phyloP scores from a whole-genome alignment of 148 eudicot genomes.

The Beta vulgaris region DNA sequence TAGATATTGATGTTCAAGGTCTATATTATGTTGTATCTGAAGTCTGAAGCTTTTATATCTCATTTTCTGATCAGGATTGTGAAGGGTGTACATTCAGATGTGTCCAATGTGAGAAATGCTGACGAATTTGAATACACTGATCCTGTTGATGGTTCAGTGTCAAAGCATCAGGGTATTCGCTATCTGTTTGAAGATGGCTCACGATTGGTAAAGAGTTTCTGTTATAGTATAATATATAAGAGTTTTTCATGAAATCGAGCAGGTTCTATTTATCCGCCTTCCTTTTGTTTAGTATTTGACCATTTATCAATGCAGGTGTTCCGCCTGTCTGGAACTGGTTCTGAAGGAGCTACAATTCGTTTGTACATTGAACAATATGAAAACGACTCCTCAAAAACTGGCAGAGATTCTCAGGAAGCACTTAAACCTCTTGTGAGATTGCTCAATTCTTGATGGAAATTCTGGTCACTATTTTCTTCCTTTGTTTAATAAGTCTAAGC shows the following conservation, averaged over 20 bases:
- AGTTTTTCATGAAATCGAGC: background rate
- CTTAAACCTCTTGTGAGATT: slow-evolving; percentile 82
- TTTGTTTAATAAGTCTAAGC: background rate
- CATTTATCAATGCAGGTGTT: slow-evolving; percentile 49
- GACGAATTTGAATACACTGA: slow-evolving; percentile 96
- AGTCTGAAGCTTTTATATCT: background rate
- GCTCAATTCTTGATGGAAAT: background rate
- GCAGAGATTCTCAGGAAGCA: slow-evolving; percentile 90
- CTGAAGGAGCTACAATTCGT: slow-evolving; percentile 96
- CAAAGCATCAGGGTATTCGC: slow-evolving; percentile 94
- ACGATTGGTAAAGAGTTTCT: slow-evolving; percentile 56
- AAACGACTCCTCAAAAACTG: slow-evolving; percentile 69
- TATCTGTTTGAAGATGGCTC: slow-evolving; percentile 94
- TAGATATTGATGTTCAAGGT: background rate
- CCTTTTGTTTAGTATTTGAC: background rate
- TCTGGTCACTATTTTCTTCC: background rate
- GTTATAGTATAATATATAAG: background rate
- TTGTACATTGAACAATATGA: slow-evolving; percentile 92
- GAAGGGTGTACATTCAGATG: slow-evolving; percentile 62
- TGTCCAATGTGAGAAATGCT: slow-evolving; percentile 60
- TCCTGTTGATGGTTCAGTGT: slow-evolving; percentile 90
- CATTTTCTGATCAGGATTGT: slow-evolving; percentile 40
- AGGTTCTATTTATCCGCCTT: background rate
- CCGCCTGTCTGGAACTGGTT: slow-evolving; percentile 98
- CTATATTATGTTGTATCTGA: slow-evolving; percentile 17